A percentile compares a stretch with the other conserved stretches of the same genome.
These are phyloP conservation scores for Avena eriantha DNA, from an alignment of 176 grass and related monocot genomes.

Conservation along the genomic window DNA sequence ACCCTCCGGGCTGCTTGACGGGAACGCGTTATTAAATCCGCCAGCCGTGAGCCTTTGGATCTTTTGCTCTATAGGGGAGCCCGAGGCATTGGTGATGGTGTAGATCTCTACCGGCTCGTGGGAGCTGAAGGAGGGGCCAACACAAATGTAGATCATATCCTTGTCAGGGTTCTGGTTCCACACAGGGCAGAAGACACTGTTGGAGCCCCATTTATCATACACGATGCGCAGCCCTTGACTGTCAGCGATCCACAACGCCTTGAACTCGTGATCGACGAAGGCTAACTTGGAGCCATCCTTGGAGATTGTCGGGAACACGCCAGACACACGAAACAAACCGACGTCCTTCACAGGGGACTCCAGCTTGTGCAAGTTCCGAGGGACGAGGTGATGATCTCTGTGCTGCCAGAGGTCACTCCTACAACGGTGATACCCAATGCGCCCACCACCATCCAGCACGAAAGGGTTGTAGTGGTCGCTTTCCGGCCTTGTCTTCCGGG, in stretches of 20 bases:
- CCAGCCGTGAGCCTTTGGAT: not conserved
- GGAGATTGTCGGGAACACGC: constrained; percentile 41
- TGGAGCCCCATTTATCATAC: not conserved
- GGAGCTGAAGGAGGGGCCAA: constrained; percentile 12
- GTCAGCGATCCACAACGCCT: constrained; percentile 37
- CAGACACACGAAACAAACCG: constrained; percentile 29
- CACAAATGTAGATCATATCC: constrained; percentile 47
- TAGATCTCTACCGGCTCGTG: not conserved
- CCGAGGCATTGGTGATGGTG: constrained; percentile 32
- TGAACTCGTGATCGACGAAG: constrained; percentile 52
- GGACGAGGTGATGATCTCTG: not conserved
- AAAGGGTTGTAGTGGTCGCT: constrained; percentile 50
- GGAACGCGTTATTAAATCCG: constrained; percentile 8
- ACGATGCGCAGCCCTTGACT: constrained; percentile 19
- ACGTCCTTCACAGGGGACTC: not conserved
- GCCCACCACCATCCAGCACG: constrained; percentile 24
- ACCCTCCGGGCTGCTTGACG: constrained; percentile 16
- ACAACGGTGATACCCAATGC: constrained; percentile 36
- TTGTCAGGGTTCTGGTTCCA: constrained; percentile 50
- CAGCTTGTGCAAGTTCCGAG: constrained; percentile 17
- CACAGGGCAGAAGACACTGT: constrained; percentile 32
- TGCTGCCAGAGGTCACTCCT: not conserved
- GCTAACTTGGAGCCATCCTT: constrained; percentile 41
- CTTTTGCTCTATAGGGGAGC: not conserved
- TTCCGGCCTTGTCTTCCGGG: not conserved